Percentiles rank a stretch among this genome's conserved stretches.
Evolutionary conservation across 768 basidiomycete species (phyloP).

Genomic region (Podaxis pistillaris): DNA sequence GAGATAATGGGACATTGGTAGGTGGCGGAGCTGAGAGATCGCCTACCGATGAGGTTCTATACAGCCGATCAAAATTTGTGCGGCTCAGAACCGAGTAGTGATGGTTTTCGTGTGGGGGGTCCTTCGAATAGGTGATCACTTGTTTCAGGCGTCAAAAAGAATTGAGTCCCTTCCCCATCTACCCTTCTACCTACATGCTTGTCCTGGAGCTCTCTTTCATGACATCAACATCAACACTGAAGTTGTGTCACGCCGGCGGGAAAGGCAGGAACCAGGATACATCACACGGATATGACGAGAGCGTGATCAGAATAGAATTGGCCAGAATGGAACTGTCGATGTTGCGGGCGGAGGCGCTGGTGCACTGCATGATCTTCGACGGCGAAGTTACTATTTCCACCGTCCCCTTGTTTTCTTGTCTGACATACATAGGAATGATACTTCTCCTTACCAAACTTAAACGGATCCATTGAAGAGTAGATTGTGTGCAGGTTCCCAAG

Average conservation of each 20-base stretch:
- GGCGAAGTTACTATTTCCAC: not conserved
- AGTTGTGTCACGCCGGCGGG: slow-evolving; percentile 8
- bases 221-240: not conserved
- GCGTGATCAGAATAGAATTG: not conserved
- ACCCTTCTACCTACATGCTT: not conserved
- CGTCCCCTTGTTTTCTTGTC: not conserved
- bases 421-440: not conserved
- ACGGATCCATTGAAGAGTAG: too few species aligned
- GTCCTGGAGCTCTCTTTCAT: not conserved
- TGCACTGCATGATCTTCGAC: not conserved
- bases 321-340: not conserved
- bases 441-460: not conserved
- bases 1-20: not conserved
- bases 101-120: too few species aligned
- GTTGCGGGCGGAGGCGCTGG: not conserved
- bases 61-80: not conserved
- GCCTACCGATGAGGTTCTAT: not conserved
- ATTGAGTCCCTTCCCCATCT: not conserved
- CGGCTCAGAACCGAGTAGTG: too few species aligned
- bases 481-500: too few species aligned
- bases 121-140: too few species aligned
- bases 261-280: not conserved
- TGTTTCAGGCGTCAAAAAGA: not conserved
- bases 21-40: slow-evolving; percentile 3
- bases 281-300: not conserved